These are phyloP conservation scores for Ascochyta lentis DNA, from an alignment of 2,329 filamentous ascomycete genomes.

Conservation along the genomic window DNA sequence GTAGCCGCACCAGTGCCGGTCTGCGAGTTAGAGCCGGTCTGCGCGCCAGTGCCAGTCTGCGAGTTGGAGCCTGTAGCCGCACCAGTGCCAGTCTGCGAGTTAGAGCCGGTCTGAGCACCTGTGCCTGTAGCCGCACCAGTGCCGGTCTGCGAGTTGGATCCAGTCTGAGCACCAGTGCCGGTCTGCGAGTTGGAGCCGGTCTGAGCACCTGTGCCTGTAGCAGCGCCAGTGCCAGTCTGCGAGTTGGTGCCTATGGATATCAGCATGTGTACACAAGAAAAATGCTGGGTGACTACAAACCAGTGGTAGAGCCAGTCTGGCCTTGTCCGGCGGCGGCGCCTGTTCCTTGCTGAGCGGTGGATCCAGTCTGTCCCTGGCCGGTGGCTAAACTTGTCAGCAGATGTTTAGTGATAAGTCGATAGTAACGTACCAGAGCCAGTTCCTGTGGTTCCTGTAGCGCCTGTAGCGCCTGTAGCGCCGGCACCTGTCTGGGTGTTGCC, in stretches of 20 bases:
- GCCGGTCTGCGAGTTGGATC: background rate
- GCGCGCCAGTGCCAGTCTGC: constrained; percentile 1
- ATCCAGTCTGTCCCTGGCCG: background rate
- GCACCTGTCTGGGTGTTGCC: constrained; percentile 1
- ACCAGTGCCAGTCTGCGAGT: background rate
- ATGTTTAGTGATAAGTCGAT: background rate
- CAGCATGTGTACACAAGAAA: background rate
- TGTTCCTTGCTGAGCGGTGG: background rate
- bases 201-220: background rate
- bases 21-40: background rate
- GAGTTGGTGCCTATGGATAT: background rate
- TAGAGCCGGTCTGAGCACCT: background rate
- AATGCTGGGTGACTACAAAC: background rate
- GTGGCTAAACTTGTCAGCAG: background rate
- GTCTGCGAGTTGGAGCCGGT: background rate
- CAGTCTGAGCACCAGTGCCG: background rate
- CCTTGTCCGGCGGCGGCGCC: background rate
- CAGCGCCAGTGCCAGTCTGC: constrained; percentile 11
- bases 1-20: background rate
- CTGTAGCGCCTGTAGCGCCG: background rate
- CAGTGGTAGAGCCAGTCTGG: background rate
- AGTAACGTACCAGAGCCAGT: background rate
- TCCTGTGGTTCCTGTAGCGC: background rate
- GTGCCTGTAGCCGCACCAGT: background rate
- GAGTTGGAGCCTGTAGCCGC: background rate